phyloP scores from a whole-genome alignment of 495 filamentous ascomycete species.

The Tuber borchii region DNA sequence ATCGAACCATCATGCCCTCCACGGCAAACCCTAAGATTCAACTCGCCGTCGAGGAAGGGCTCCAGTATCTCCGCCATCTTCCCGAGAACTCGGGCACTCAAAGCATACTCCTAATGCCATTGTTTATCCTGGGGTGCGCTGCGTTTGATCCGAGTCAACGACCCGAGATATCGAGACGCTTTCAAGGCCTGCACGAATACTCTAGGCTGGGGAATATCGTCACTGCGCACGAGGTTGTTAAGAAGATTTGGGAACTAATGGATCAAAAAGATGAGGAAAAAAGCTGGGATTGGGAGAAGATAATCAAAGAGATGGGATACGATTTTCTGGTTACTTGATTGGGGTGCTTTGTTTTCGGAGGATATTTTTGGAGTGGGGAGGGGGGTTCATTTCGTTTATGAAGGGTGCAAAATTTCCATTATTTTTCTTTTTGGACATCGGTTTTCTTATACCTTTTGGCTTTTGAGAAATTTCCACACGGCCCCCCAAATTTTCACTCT shows the following conservation, averaged over 20 bases:
- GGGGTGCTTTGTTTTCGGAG: constrained; percentile 30
- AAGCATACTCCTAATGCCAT: constrained; percentile 77
- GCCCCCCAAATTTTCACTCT: background rate
- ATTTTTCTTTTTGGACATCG: background rate
- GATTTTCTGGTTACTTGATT: constrained; percentile 71
- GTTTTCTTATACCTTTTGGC: background rate
- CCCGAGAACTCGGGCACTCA: constrained; percentile 60
- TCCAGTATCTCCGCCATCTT: constrained; percentile 58
- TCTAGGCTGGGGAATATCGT: constrained; percentile 76
- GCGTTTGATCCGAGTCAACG: constrained; percentile 66
- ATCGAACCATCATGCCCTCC: constrained; percentile 74
- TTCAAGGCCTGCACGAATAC: constrained; percentile 65
- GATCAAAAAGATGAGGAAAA: constrained; percentile 62
- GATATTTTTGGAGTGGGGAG: background rate
- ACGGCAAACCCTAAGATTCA: constrained; percentile 61
- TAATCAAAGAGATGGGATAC: constrained; percentile 67
- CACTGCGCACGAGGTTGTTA: constrained; percentile 65
- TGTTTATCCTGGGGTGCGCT: constrained; percentile 81
- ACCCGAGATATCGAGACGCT: constrained; percentile 60
- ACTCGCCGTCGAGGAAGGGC: constrained; percentile 69
- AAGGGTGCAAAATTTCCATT: background rate
- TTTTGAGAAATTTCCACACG: background rate
- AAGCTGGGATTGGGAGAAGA: constrained; percentile 85
- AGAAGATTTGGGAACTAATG: constrained; percentile 78
- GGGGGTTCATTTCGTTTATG: background rate